phyloP scores from a whole-genome alignment of 2,329 filamentous ascomycete species.

The Alternaria triticimaculans region DNA sequence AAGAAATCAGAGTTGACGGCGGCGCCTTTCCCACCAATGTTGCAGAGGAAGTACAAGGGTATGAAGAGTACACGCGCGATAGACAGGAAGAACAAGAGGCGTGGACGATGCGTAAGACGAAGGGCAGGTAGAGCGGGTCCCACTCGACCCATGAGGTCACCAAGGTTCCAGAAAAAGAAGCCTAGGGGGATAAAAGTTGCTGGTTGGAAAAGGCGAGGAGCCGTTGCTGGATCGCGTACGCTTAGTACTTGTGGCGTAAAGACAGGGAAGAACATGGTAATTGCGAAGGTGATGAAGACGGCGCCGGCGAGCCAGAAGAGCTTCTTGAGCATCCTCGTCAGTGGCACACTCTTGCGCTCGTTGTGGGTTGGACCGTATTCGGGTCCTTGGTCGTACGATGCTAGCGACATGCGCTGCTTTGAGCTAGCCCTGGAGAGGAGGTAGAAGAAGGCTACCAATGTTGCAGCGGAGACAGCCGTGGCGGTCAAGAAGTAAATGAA shows the following conservation, averaged over 20 bases:
- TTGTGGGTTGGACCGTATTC: slow-evolving; percentile 22
- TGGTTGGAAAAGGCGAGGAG: slow-evolving; percentile 69
- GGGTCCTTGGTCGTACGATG: slow-evolving; percentile 28
- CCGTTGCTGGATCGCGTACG: slow-evolving; percentile 50
- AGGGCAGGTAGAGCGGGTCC: slow-evolving; percentile 65
- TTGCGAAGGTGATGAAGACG: slow-evolving; percentile 78
- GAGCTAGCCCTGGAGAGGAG: slow-evolving; percentile 65
- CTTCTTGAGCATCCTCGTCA: slow-evolving; percentile 75
- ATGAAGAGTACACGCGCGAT: slow-evolving; percentile 73
- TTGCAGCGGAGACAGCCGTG: slow-evolving; percentile 72
- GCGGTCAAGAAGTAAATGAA: slow-evolving; percentile 93
- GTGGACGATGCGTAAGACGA: slow-evolving; percentile 66
- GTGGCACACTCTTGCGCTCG: slow-evolving; percentile 59
- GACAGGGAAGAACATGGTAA: slow-evolving; percentile 95
- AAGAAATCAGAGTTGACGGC: slow-evolving; percentile 81
- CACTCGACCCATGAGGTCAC: slow-evolving; percentile 81
- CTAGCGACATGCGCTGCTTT: slow-evolving; percentile 30
- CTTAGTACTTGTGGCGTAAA: slow-evolving; percentile 69
- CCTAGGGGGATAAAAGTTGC: slow-evolving; percentile 85
- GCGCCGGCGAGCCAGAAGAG: slow-evolving; percentile 78
- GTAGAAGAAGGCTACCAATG: slow-evolving; percentile 76
- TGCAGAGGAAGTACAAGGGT: slow-evolving; percentile 89
- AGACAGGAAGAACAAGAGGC: slow-evolving; percentile 70
- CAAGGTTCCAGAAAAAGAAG: slow-evolving; percentile 92
- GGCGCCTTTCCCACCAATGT: slow-evolving; percentile 74